Conservation (phyloP, 164 flowering plant genomes). For the Litsea cubeba region DNA sequence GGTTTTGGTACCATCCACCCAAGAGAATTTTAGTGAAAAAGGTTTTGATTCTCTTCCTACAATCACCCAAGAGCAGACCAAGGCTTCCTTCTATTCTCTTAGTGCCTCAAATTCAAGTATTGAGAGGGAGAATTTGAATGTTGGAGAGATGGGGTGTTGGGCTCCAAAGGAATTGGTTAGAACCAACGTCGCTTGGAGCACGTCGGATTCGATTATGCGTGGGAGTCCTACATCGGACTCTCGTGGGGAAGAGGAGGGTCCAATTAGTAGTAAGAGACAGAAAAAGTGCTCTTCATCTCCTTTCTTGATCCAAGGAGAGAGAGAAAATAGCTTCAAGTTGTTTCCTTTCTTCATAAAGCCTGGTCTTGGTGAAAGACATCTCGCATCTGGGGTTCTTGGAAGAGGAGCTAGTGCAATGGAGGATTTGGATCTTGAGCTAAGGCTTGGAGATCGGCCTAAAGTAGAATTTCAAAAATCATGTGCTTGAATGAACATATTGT, state of each 20-base stretch:
- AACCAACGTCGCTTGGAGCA: conserved; percentile 22
- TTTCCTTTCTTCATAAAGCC: conserved; percentile 12
- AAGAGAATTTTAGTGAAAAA: conserved; percentile 14
- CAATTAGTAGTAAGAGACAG: conserved; percentile 35
- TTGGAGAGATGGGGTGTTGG: conserved; percentile 13
- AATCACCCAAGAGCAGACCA: background rate
- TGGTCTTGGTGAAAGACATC: conserved; percentile 19
- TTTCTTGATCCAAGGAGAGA: conserved; percentile 13
- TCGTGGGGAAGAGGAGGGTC: conserved; percentile 22
- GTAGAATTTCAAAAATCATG: conserved; percentile 15
- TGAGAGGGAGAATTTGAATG: conserved; percentile 24
- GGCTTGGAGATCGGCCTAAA: conserved; percentile 66
- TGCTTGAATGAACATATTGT: conserved; percentile 4
- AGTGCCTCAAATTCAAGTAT: conserved; percentile 17
- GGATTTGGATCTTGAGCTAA: conserved; percentile 84
- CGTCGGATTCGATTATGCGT: conserved; percentile 25
- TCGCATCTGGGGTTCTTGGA: conserved; percentile 30
- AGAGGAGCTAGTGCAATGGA: conserved; percentile 30
- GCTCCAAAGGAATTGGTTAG: conserved; percentile 17
- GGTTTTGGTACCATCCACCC: conserved; percentile 32
- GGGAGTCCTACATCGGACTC: conserved; percentile 5
- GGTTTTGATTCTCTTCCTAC: conserved; percentile 21
- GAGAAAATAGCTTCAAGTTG: background rate
- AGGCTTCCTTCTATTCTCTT: conserved; percentile 12
- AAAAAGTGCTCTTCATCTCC: conserved; percentile 19